Percentiles rank a stretch among this genome's conserved stretches.
phyloP scores from a whole-genome alignment of 805 yeast genomes.

The Schwanniomyces pseudopolymorphus region DNA sequence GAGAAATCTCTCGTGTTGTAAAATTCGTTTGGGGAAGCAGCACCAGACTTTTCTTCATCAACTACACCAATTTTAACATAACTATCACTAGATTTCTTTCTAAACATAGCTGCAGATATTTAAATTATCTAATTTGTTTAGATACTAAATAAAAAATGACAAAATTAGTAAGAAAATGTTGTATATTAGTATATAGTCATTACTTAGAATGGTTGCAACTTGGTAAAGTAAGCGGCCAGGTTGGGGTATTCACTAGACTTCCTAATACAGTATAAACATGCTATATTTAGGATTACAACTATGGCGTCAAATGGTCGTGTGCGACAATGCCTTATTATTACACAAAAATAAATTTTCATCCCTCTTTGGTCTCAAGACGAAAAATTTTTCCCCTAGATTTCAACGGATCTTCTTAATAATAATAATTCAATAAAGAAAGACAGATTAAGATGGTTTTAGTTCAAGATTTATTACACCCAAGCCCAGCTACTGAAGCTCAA shows the following conservation, averaged over 20 bases:
- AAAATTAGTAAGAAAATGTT: neutral
- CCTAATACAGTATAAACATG: conserved; percentile 2
- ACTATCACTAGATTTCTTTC: neutral
- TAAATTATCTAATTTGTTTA: too few species aligned
- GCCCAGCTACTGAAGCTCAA: conserved; percentile 37
- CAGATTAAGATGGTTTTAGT: conserved; percentile 35
- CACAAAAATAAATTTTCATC: conserved; percentile 4
- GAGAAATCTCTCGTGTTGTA: neutral
- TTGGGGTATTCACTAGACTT: neutral
- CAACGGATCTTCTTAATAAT: neutral
- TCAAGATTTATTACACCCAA: conserved; percentile 44
- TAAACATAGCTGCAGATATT: neutral
- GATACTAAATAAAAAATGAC: neutral
- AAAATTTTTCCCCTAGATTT: conserved; percentile 8
- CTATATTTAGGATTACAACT: neutral
- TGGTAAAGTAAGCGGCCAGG: neutral
- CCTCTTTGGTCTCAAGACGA: conserved; percentile 4
- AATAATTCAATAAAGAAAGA: neutral
- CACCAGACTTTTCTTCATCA: neutral
- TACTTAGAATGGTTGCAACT: neutral
- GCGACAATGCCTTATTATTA: neutral
- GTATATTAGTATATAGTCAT: too few species aligned
- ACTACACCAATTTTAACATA: neutral
- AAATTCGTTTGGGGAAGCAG: neutral
- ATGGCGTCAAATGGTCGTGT: neutral